These are phyloP conservation scores for Actinidia arguta DNA, from an alignment of 179 eudicot species.

Conservation along the genomic window DNA sequence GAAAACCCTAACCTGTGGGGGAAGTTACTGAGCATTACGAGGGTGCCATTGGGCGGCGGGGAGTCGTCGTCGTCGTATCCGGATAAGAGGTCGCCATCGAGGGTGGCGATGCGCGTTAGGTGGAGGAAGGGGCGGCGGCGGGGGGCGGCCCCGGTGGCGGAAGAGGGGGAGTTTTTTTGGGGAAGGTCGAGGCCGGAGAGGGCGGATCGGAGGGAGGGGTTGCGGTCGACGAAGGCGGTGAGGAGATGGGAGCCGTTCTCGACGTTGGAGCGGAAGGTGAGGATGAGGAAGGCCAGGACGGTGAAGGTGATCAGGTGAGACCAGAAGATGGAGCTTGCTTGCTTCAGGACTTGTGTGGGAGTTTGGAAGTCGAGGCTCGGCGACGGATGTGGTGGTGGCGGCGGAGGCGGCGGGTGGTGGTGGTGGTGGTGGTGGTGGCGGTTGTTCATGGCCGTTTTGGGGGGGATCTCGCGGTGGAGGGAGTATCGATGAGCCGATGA, in stretches of 20 bases:
- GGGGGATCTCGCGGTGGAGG: no score
- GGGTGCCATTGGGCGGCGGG: conserved; percentile 45
- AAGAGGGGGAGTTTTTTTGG: conserved; percentile 5
- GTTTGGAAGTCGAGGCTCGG: conserved; percentile 47
- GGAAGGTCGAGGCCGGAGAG: conserved; percentile 69
- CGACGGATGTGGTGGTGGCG: conserved; percentile 24
- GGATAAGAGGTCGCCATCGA: conserved; percentile 93
- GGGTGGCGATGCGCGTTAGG: conserved; percentile 88
- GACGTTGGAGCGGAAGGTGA: conserved; percentile 81
- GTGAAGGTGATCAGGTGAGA: conserved; percentile 59
- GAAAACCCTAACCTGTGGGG: conserved; percentile 51
- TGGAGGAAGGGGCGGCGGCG: conserved; percentile 81
- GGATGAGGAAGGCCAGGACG: conserved; percentile 67
- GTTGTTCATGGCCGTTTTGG: conserved; percentile 35
- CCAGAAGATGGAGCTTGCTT: conserved; percentile 41
- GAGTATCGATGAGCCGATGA: no score
- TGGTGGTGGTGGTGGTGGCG: conserved; percentile 10
- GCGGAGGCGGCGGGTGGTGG: conserved; percentile 32
- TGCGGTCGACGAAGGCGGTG: conserved; percentile 71
- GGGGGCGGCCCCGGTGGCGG: conserved; percentile 22
- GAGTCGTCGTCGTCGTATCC: conserved; percentile 64
- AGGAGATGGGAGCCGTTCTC: conserved; percentile 69
- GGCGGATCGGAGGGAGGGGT: conserved; percentile 73
- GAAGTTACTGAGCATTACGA: conserved; percentile 38
- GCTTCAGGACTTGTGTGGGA: conserved; percentile 58